Base-by-base conservation (phyloP, 2,329 filamentous ascomycete genomes). In the Cryphonectria japonica region DNA sequence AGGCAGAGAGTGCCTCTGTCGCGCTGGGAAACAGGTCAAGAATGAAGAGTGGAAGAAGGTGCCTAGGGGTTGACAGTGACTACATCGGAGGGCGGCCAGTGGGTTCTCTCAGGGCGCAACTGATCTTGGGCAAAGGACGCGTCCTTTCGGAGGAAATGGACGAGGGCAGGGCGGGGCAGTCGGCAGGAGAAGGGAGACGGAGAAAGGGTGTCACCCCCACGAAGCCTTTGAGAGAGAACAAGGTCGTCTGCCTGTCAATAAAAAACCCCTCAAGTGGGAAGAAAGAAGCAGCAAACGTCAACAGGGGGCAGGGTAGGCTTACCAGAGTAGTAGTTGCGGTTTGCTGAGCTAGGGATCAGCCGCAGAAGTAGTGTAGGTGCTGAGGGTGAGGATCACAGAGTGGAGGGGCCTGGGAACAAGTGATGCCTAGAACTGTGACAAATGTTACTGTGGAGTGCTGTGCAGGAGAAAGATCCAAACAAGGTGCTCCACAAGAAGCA, bases 81-180 rank as follows among this genome's bases (percentile, higher is more conserved):
- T 63, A 43, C 67, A 69, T 69, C 29, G 26, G 66, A 22, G 26
- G 26, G 14, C 14, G 43, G 43, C 26, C 3, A 34, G 41, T 65
- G 2, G 41, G 3, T 34, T 34, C 16, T 14, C 43, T n/a, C 26
- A 39, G 63, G 22, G 41, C 16, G 19, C 19, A 41, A 9, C 8
- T 34, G 26, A 14, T 34, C 7, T 11, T 14, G 29, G 29, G 41
- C 16, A 64, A n/a, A n/a, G 63, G 29, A 52, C 43, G 63, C 29
- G 41, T 26, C 14, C 22, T 14, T 50, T 37, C 41, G 26, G 46
- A 46, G 43, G 16, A 41, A 22, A 63, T 16, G 11, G 22, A 16
- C 26, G 39, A 41, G 13, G 7, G 46, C 22, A n/a, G 46, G 22
- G 26, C 54, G 29, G 14, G 29, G 26, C 29, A 59, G 54, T 8